Evolutionary conservation across 1,139 yeast genomes (phyloP).

Genomic region (Candida tunisiensis): DNA sequence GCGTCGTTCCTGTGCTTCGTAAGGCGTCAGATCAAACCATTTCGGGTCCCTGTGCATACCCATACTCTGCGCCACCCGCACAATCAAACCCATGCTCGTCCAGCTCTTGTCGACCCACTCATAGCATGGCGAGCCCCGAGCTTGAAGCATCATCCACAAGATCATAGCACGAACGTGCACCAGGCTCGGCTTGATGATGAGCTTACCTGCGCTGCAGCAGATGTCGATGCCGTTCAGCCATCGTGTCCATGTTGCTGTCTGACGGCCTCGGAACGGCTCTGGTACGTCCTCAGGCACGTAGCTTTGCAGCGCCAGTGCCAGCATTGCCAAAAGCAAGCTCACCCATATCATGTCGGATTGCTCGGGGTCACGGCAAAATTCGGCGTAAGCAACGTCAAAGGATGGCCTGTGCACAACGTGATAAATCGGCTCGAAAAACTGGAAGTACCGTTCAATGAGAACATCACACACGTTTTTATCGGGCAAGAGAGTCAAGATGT

Average conservation of each 20-base stretch:
- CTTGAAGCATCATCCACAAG: constrained; percentile 15
- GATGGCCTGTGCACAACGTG: constrained; percentile 16
- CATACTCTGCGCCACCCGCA: constrained; percentile 16
- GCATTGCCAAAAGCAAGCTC: constrained; percentile 14
- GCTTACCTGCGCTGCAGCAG: constrained; percentile 14
- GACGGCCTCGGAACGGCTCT: constrained; percentile 6
- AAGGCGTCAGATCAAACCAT: constrained; percentile 16
- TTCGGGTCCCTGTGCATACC: constrained; percentile 21
- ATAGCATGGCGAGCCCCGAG: constrained; percentile 4
- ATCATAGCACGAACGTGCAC: constrained; percentile 15
- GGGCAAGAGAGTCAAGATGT: constrained; percentile 14
- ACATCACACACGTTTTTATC: constrained; percentile 10
- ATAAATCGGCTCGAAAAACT: constrained; percentile 11
- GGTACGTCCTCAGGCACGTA: constrained; percentile 10
- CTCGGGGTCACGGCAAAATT: constrained; percentile 16
- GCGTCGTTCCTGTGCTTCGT: constrained; percentile 17
- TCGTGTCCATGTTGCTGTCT: constrained; percentile 9
- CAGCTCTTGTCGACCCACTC: constrained; percentile 14
- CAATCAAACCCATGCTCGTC: constrained; percentile 13
- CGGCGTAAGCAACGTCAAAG: constrained; percentile 12
- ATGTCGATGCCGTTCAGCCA: constrained; percentile 16
- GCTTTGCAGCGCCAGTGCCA: constrained; percentile 14
- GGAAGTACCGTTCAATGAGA: constrained; percentile 15
- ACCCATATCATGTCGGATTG: constrained; percentile 16
- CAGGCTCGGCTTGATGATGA: constrained; percentile 17